These are phyloP conservation scores for Sugiyamaella novakii DNA, from an alignment of 1,139 yeast genomes.

Conservation along the genomic window DNA sequence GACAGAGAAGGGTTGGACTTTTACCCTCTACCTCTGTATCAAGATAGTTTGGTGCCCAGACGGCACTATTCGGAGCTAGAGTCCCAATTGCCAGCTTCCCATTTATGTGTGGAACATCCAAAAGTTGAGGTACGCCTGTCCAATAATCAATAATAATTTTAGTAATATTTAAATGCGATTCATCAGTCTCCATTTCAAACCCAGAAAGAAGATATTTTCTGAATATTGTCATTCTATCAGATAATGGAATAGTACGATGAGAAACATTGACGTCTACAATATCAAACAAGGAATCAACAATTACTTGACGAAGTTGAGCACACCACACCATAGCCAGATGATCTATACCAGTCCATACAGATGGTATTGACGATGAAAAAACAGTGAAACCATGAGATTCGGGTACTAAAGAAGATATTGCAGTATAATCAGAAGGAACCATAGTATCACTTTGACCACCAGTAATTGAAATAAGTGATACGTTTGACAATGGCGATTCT, in stretches of 20 bases:
- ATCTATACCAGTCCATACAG: slow-evolving; percentile 93
- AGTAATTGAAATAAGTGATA: slow-evolving; percentile 64
- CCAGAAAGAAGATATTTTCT: slow-evolving; percentile 57
- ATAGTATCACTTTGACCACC: slow-evolving; percentile 86
- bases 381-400: slow-evolving; percentile 77
- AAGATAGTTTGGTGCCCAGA: slow-evolving; percentile 11
- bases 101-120: slow-evolving; percentile 3
- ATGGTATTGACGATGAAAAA: slow-evolving; percentile 82
- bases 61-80: slow-evolving; percentile 8
- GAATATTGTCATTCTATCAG: slow-evolving; percentile 58
- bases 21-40: slow-evolving; percentile 5
- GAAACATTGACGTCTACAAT: slow-evolving; percentile 54
- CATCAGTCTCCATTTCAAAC: slow-evolving; percentile 45
- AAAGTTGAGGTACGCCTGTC: slow-evolving; percentile 5
- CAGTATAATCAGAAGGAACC: slow-evolving; percentile 92
- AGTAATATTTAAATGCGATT: not conserved
- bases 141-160: slow-evolving; percentile 9
- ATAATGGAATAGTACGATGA: slow-evolving; percentile 57
- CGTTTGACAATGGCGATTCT: slow-evolving; percentile 35
- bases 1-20: slow-evolving; percentile 10
- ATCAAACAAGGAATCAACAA: slow-evolving; percentile 63
- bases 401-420: slow-evolving; percentile 73
- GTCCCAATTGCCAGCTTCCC: slow-evolving; percentile 6
- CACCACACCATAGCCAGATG: slow-evolving; percentile 99
- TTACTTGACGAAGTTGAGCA: slow-evolving; percentile 69